A percentile compares a stretch with the other conserved stretches of the same genome.
phyloP scores from a whole-genome alignment of 352 stramenopile species.

The Globisporangium acanthophoron region DNA sequence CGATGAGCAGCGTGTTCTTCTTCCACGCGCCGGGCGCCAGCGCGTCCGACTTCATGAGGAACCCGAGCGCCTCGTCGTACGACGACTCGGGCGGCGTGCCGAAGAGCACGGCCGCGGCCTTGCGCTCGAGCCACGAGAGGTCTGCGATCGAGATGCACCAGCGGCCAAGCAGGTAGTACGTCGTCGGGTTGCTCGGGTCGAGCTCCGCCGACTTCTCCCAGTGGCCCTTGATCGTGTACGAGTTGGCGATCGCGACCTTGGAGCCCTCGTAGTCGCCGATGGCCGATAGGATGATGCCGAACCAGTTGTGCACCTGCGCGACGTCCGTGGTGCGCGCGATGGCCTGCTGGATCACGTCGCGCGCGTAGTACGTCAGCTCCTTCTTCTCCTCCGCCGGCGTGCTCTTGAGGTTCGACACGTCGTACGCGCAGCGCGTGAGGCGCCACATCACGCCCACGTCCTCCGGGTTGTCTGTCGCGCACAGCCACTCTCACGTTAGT shows the following conservation, averaged over 20 bases:
- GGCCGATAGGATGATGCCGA: conserved; percentile 77
- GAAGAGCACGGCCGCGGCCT: conserved; percentile 78
- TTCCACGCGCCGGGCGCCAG: conserved; percentile 77
- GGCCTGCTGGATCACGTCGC: conserved; percentile 51
- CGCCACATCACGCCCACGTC: conserved; percentile 65
- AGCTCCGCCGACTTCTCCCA: conserved; percentile 75
- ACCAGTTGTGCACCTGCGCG: conserved; percentile 81
- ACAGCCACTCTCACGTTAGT: background rate
- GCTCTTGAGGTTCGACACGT: conserved; percentile 50
- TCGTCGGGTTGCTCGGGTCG: conserved; percentile 65
- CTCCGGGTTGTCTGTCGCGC: conserved; percentile 23
- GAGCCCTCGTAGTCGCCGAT: conserved; percentile 85
- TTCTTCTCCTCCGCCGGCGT: conserved; percentile 66
- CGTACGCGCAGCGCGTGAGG: conserved; percentile 55
- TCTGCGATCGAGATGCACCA: conserved; percentile 85
- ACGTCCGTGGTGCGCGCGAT: conserved; percentile 48
- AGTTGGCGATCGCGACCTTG: conserved; percentile 81
- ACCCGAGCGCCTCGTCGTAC: conserved; percentile 75
- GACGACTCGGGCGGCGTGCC: conserved; percentile 71
- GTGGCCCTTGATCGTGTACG: conserved; percentile 73
- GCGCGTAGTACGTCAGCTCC: conserved; percentile 61
- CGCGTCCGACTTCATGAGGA: conserved; percentile 72
- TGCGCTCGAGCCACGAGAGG: conserved; percentile 82
- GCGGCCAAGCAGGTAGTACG: conserved; percentile 72
- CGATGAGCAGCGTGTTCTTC: conserved; percentile 78